These are phyloP conservation scores for Reutealis trisperma DNA, from an alignment of 345 rosid genomes.

Conservation along the genomic window DNA sequence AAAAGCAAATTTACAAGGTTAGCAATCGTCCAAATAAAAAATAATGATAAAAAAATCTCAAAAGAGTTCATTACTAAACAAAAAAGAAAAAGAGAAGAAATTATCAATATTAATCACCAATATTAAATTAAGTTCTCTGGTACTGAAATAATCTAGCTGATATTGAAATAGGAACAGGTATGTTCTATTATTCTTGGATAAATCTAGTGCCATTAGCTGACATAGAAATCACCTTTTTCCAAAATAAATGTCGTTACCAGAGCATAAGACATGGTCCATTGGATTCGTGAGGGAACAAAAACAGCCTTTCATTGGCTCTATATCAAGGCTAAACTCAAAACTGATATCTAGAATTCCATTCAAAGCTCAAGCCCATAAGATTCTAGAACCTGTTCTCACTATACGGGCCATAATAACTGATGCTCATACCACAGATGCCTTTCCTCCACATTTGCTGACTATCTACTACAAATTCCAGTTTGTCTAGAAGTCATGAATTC, in stretches of 20 bases:
- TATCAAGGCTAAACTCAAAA: background rate
- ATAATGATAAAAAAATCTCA: background rate
- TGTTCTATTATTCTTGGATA: background rate
- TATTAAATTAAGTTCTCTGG: background rate
- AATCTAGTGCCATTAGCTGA: background rate
- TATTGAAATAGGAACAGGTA: background rate
- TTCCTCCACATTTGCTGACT: background rate
- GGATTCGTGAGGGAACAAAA: background rate
- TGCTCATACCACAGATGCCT: background rate
- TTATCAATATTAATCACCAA: background rate
- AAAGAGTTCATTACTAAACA: background rate
- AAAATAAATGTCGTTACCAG: background rate
- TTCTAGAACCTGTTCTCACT: background rate
- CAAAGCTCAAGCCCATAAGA: background rate
- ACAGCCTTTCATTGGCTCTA: background rate
- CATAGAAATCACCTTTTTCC: background rate
- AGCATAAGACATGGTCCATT: background rate
- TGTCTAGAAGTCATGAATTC: background rate
- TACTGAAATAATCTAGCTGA: background rate
- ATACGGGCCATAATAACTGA: too few relatives aligned
- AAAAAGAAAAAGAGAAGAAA: background rate
- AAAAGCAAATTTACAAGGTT: background rate
- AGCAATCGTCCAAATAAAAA: background rate
- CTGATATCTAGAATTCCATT: background rate
- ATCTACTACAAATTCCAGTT: background rate